These are phyloP conservation scores for Aurifilum marmelostoma DNA, from an alignment of 2,329 filamentous ascomycete species.

Conservation along the genomic window DNA sequence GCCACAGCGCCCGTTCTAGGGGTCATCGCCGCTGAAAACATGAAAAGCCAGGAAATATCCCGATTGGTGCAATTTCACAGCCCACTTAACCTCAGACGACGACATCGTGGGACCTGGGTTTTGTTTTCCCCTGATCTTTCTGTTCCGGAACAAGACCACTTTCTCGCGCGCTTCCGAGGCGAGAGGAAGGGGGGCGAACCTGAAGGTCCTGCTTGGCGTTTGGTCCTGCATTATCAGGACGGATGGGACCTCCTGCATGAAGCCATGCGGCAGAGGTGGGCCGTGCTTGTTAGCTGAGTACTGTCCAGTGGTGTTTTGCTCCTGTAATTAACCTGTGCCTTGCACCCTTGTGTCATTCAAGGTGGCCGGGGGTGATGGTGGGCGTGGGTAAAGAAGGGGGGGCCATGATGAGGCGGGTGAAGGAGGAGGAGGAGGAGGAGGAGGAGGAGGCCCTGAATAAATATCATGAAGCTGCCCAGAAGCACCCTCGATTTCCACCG, in stretches of 20 bases:
- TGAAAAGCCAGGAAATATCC: slow-evolving; percentile 23
- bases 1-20: slow-evolving; percentile 1
- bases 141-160: slow-evolving; percentile 15
- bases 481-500: background rate
- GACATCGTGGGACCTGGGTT: slow-evolving; percentile 19
- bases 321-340: slow-evolving; percentile 24
- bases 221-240: slow-evolving; percentile 20
- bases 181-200: background rate
- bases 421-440: too few species aligned
- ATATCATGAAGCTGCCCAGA: slow-evolving; percentile 17
- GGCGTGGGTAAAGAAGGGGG: background rate
- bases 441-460: slow-evolving; percentile 19
- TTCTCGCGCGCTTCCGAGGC: slow-evolving; percentile 23
- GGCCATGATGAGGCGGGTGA: too few species aligned
- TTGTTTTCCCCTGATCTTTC: slow-evolving; percentile 20
- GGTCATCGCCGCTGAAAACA: background rate
- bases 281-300: slow-evolving; percentile 14
- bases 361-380: background rate
- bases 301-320: slow-evolving; percentile 21
- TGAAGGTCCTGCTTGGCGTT: slow-evolving; percentile 3
- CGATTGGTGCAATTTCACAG: slow-evolving; percentile 27
- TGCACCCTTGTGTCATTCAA: slow-evolving; percentile 18
- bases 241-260: background rate
- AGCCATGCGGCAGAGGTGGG: background rate
- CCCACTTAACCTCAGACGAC: slow-evolving; percentile 27